These are phyloP conservation scores for Tuber indicum DNA, from an alignment of 495 filamentous ascomycete genomes.

Conservation along the genomic window DNA sequence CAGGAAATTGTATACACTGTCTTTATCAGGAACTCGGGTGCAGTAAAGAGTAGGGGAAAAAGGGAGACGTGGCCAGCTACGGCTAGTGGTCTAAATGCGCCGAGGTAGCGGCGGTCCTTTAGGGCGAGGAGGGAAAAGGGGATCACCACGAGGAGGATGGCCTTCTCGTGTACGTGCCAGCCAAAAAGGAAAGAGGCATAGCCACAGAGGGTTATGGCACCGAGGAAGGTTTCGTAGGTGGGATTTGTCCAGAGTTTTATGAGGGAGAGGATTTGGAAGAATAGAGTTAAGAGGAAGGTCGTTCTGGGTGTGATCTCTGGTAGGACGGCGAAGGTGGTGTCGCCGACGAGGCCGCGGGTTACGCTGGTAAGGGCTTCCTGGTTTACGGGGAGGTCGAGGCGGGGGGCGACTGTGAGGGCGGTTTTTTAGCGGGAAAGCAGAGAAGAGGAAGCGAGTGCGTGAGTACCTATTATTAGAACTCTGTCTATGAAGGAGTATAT, in stretches of 20 bases:
- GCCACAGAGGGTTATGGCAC: constrained; percentile 85
- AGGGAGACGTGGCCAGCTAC: constrained; percentile 92
- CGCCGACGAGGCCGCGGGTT: constrained; percentile 87
- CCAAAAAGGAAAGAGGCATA: constrained; percentile 96
- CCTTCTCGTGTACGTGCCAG: constrained; percentile 99
- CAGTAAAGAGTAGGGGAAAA: constrained; percentile 88
- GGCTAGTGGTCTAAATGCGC: constrained; percentile 83
- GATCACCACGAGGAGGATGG: constrained; percentile 86
- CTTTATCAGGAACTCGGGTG: constrained; percentile 87
- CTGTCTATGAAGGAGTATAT: constrained; percentile 90
- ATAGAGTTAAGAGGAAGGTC: constrained; percentile 74
- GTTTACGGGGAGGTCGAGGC: constrained; percentile 65
- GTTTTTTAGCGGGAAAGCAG: constrained; percentile 16
- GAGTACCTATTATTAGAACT: constrained; percentile 55
- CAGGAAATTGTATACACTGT: constrained; percentile 88
- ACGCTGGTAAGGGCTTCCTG: constrained; percentile 72
- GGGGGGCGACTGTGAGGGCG: constrained; percentile 62
- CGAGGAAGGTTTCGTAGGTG: constrained; percentile 80
- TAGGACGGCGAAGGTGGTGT: constrained; percentile 88
- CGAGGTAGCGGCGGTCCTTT: constrained; percentile 82
- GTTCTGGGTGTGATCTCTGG: constrained; percentile 72
- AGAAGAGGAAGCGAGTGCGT: neutral
- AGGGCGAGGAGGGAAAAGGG: constrained; percentile 93
- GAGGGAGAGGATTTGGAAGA: constrained; percentile 72
- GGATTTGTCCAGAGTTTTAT: constrained; percentile 74